Conservation (phyloP, 306 rosid genomes). For the Lathyrus tuberosus region DNA sequence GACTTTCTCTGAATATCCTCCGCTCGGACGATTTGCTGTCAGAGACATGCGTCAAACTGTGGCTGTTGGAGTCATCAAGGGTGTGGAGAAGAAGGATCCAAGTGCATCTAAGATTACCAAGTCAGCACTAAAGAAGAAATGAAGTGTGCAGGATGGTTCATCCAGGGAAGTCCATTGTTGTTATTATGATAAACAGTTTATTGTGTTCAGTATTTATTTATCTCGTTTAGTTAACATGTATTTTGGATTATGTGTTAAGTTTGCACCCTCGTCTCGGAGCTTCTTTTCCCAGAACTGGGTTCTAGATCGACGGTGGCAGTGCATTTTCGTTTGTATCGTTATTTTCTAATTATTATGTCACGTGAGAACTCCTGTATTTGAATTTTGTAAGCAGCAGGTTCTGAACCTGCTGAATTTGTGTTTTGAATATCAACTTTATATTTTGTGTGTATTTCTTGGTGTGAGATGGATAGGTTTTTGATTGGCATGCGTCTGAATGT, state of each 20-base stretch:
- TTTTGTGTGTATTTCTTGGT: neutral
- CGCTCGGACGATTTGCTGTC: neutral
- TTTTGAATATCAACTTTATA: neutral
- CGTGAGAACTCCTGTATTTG: neutral
- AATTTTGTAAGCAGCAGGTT: neutral
- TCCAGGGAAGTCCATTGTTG: neutral
- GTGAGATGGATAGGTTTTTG: neutral
- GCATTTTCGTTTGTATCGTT: neutral
- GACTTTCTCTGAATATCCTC: constrained; percentile 5
- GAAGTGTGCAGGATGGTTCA: neutral
- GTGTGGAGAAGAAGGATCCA: constrained; percentile 1
- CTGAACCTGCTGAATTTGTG: neutral
- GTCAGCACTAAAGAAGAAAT: constrained; percentile 1
- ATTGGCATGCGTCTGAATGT: neutral
- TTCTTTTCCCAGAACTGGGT: constrained; percentile 1
- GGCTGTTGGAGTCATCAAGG: constrained; percentile 1
- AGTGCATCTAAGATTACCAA: neutral
- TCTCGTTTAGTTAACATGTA: neutral
- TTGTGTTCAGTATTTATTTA: neutral
- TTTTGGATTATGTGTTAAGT: neutral
- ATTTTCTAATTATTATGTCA: neutral
- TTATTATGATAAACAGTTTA: neutral
- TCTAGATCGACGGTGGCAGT: constrained; percentile 6
- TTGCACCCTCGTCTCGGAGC: neutral
- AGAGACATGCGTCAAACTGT: constrained; percentile 3